phyloP scores from a whole-genome alignment of 2,329 filamentous ascomycete genomes.

The Talaromyces islandicus region DNA sequence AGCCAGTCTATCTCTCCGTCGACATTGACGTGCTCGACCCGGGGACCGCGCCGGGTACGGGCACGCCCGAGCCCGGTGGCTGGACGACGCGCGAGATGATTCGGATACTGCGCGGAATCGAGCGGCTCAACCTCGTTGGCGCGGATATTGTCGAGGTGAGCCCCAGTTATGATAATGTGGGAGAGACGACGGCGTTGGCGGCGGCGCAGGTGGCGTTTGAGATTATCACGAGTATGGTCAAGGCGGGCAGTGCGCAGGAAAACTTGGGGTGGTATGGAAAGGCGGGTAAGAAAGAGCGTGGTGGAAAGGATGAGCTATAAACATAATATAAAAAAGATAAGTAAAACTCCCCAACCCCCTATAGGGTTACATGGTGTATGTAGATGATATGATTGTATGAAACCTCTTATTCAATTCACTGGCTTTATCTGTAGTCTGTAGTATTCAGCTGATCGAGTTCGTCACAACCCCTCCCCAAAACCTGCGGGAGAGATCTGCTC shows the following conservation, averaged over 20 bases:
- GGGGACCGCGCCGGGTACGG: constrained; percentile 65
- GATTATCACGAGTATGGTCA: constrained; percentile 62
- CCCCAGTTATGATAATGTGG: constrained; percentile 74
- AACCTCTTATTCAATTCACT: neutral
- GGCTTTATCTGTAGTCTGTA: neutral
- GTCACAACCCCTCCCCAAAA: too few relatives aligned
- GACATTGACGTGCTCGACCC: constrained; percentile 81
- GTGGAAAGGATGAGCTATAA: constrained; percentile 22
- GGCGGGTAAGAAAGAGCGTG: constrained; percentile 17
- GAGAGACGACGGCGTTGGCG: constrained; percentile 75
- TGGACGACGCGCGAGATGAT: constrained; percentile 90
- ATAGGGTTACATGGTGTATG: too few relatives aligned
- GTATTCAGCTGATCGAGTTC: neutral
- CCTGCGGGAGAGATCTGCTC: too few relatives aligned
- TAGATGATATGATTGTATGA: neutral
- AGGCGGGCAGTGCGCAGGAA: constrained; percentile 34
- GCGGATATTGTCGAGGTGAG: constrained; percentile 88
- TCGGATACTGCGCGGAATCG: constrained; percentile 72
- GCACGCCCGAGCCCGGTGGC: constrained; percentile 82
- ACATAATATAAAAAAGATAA: too few relatives aligned
- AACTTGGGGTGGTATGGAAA: constrained; percentile 36
- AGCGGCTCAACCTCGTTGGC: constrained; percentile 76
- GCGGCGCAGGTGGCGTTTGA: constrained; percentile 81
- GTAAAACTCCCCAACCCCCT: too few relatives aligned
- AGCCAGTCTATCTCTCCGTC: constrained; percentile 73